Evolutionary conservation across 345 rosid genomes (phyloP).

Genomic region (Lepidium didymum): DNA sequence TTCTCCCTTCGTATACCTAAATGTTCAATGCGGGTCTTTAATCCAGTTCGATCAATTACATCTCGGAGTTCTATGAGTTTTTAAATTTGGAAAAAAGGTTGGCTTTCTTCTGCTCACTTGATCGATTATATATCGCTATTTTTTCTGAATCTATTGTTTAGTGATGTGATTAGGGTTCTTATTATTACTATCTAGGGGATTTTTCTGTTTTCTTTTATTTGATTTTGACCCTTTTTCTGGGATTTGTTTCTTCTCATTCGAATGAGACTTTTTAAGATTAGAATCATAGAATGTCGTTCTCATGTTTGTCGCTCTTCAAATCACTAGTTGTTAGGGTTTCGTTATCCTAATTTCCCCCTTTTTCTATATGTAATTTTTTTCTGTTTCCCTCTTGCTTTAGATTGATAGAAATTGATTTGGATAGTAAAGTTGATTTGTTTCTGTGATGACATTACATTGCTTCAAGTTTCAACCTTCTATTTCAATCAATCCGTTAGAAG

Average conservation of each 20-base stretch:
- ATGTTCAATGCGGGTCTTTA: not conserved
- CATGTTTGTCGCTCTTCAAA: not conserved
- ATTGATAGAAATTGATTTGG: not conserved
- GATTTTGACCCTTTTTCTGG: not conserved
- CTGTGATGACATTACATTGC: not conserved
- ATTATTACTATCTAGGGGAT: not conserved
- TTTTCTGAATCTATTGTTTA: not conserved
- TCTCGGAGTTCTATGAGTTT: not conserved
- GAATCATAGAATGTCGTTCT: constrained; percentile 9
- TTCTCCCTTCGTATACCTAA: not conserved
- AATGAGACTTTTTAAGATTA: constrained; percentile 11
- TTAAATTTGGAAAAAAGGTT: not conserved
- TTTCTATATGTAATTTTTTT: not conserved
- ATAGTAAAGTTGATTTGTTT: not conserved
- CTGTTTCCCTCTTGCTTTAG: not conserved
- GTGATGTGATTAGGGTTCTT: not conserved
- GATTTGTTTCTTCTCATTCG: constrained; percentile 7
- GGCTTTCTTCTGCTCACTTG: constrained; percentile 2
- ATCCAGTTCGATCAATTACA: not conserved
- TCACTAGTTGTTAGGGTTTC: not conserved
- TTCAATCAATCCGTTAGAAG: not conserved
- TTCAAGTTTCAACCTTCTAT: not conserved
- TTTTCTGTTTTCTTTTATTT: not conserved
- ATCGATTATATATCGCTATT: constrained; percentile 7
- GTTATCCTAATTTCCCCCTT: not conserved